These are phyloP conservation scores for Helotiales sp. DNA, from an alignment of 2,329 filamentous ascomycete genomes.

Conservation along the genomic window DNA sequence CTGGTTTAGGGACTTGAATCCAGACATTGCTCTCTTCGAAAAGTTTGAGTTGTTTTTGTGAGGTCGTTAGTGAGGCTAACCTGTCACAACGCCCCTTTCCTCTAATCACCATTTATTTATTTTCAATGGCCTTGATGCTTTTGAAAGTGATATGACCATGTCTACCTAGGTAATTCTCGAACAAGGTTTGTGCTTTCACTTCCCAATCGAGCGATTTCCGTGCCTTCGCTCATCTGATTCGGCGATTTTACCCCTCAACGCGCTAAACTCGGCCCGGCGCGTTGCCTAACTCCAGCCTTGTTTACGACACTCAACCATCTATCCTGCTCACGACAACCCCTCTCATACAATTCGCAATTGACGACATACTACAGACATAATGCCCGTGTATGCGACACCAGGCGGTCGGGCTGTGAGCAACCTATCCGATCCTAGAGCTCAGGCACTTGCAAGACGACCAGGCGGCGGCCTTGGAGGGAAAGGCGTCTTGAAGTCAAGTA, in stretches of 20 bases:
- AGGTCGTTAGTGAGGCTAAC: too few relatives aligned
- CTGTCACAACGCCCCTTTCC: too few relatives aligned
- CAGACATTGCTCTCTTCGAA: slow-evolving; percentile 2
- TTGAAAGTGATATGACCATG: too few relatives aligned
- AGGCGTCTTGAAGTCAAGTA: not conserved
- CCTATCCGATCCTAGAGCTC: not conserved
- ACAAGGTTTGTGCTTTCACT: too few relatives aligned
- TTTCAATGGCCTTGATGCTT: too few relatives aligned
- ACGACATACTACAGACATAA: not conserved
- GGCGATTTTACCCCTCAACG: not conserved
- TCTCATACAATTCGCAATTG: not conserved
- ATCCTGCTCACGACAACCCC: too few relatives aligned
- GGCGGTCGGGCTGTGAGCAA: not conserved
- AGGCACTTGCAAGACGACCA: not conserved
- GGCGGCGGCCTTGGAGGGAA: not conserved
- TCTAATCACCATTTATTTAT: too few relatives aligned
- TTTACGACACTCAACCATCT: too few relatives aligned
- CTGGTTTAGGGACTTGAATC: slow-evolving; percentile 8
- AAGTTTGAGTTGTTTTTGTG: too few relatives aligned
- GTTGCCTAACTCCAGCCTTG: not conserved
- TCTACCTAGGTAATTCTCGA: too few relatives aligned
- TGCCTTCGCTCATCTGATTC: not conserved
- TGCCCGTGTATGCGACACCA: not conserved
- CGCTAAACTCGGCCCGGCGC: not conserved
- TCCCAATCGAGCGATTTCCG: too few relatives aligned